Percentiles rank a stretch among this genome's conserved stretches.
These are phyloP conservation scores for Leucaena leucocephala DNA, from an alignment of 306 rosid species.

Conservation along the genomic window DNA sequence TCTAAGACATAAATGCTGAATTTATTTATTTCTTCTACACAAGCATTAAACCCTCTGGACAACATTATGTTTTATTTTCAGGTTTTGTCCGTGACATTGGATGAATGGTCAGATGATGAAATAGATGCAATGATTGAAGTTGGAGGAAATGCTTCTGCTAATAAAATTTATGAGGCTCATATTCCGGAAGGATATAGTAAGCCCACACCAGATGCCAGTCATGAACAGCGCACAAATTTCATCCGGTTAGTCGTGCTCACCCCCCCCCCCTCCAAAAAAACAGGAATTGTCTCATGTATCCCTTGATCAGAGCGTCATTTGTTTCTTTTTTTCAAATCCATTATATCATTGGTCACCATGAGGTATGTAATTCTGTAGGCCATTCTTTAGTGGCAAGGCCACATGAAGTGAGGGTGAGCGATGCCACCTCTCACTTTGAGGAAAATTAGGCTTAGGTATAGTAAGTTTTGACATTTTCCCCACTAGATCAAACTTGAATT, in stretches of 20 bases:
- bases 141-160: conserved; percentile 94
- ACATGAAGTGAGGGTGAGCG: neutral
- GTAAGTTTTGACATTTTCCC: no score
- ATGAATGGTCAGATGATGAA: conserved; percentile 97
- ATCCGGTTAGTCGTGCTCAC: conserved; percentile 67
- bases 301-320: conserved; percentile 26
- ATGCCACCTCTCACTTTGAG: neutral
- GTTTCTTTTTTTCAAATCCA: conserved; percentile 33
- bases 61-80: conserved; percentile 45
- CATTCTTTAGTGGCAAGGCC: neutral
- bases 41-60: conserved; percentile 14
- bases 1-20: conserved; percentile 19
- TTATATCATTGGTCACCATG: conserved; percentile 30
- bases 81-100: conserved; percentile 94
- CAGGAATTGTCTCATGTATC: neutral
- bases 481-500: no score
- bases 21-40: conserved; percentile 15
- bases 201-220: conserved; percentile 80
- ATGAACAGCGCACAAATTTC: conserved; percentile 71
- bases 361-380: conserved; percentile 25
- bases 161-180: conserved; percentile 90
- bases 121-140: conserved; percentile 91
- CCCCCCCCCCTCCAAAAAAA: no score
- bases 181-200: conserved; percentile 79
- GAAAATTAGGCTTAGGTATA: neutral